phyloP scores from a whole-genome alignment of 1,284 basidiomycete genomes.

The Cerrena zonata region DNA sequence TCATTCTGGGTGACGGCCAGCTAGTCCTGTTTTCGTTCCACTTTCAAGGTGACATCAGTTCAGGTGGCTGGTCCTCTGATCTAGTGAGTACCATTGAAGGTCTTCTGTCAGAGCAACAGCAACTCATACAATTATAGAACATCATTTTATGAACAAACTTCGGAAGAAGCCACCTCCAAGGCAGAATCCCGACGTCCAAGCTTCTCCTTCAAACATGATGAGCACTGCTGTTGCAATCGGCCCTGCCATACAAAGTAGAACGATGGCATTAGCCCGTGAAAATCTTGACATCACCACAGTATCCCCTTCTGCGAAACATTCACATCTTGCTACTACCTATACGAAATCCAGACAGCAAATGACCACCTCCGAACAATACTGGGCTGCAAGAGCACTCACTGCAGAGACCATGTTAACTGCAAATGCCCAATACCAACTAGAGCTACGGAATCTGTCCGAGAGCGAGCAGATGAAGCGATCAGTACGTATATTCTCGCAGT shows the following conservation, averaged over 20 bases:
- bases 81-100: no score
- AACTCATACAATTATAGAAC: neutral
- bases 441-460: constrained; percentile 37
- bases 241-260: constrained; percentile 13
- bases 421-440: constrained; percentile 40
- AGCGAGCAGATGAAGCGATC: constrained; percentile 40
- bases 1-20: no score
- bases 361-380: constrained; percentile 44
- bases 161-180: constrained; percentile 8
- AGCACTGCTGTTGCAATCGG: neutral
- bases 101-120: no score
- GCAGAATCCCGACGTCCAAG: neutral
- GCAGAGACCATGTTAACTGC: constrained; percentile 53
- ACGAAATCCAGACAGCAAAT: constrained; percentile 6
- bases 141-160: constrained; percentile 16
- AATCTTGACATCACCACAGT: neutral
- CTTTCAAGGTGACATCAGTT: no score
- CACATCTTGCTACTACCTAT: neutral
- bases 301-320: neutral
- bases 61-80: no score
- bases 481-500: constrained; percentile 30
- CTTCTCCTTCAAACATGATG: neutral
- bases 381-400: constrained; percentile 55
- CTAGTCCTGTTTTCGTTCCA: no score
- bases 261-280: constrained; percentile 17